Evolutionary conservation across 2,329 filamentous ascomycete species (phyloP), one percentile per base, ranked within the genome.

Genomic region (Alternaria sp.): DNA sequence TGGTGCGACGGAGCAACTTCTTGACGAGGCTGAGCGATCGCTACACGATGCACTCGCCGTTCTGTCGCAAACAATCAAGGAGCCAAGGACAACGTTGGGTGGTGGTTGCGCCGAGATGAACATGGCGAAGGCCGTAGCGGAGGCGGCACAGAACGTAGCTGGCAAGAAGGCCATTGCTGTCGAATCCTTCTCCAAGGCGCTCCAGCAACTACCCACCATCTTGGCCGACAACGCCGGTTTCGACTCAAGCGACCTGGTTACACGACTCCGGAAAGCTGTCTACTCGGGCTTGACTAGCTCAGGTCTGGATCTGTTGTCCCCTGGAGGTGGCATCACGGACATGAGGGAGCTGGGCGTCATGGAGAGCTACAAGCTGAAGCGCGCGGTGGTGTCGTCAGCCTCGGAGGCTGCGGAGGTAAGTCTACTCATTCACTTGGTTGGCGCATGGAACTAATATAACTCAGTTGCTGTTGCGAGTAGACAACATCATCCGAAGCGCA

Each of bases 341-440:
- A 99, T 99, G 95, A 87, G 94, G 53, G 92, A 99, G 72, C 78
- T 96, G 46, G 95, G 95, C 42, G 93, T 99, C 28, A 90, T 99
- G 68, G 95, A 99, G 82, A 96, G 92, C 79, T 98, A 97, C 85
- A 99, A 99, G 85, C 82, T 99, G 77, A 99, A 99, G 87, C 90
- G 88, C 77, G 95, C 95, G n/a, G 95, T 99, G 54, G 95, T 99
- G 51, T 96, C 91, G 52, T 97, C 93, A 61, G 95, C 95, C 23
- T 96, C 92, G 58, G 95, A 99, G 81, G 95, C 95, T 63, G 93
- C 95, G 66, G 95, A 99, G 86, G 92, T 96, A 84, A 82, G 88
- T 77, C 33, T 40, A 54, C 33, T 45, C 21, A 60, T 45, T 24
- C 26, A 11, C n/a, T 24, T 34, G 39, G 17, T 5, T 29, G 13